Conservation (phyloP, 2,329 filamentous ascomycete species). For the Aspergillus phoenicis region DNA sequence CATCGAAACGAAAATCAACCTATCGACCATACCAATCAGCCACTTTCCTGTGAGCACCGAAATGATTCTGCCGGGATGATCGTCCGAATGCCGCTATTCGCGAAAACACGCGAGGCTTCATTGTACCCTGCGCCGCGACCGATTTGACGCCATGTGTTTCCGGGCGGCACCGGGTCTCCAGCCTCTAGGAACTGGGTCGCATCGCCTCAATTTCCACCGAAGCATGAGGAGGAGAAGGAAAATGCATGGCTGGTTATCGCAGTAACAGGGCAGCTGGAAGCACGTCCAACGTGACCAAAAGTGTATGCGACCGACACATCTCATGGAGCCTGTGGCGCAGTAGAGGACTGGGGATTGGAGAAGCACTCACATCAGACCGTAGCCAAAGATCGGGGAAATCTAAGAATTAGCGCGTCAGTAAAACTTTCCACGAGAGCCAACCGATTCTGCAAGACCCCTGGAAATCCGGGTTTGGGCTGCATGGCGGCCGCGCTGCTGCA, state of each 20-base stretch:
- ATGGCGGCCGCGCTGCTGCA: conserved; percentile 33
- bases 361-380: conserved; percentile 42
- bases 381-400: conserved; percentile 46
- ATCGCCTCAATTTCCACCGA: conserved; percentile 1
- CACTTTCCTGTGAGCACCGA: neutral
- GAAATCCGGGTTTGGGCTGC: conserved; percentile 32
- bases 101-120: conserved; percentile 3
- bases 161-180: neutral
- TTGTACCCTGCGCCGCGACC: conserved; percentile 4
- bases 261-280: conserved; percentile 12
- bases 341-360: conserved; percentile 9
- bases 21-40: conserved; percentile 27
- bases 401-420: conserved; percentile 41
- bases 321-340: conserved; percentile 28
- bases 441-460: conserved; percentile 34
- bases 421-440: conserved; percentile 43
- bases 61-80: neutral
- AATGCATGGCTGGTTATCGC: neutral
- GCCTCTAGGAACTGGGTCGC: neutral
- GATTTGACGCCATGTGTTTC: conserved; percentile 1
- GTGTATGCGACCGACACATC: conserved; percentile 31
- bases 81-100: conserved; percentile 17
- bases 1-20: conserved; percentile 62
- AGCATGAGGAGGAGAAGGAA: neutral
- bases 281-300: conserved; percentile 38